Base-by-base conservation (phyloP, 2,329 filamentous ascomycete species). In the Domatiomyces globalis region DNA sequence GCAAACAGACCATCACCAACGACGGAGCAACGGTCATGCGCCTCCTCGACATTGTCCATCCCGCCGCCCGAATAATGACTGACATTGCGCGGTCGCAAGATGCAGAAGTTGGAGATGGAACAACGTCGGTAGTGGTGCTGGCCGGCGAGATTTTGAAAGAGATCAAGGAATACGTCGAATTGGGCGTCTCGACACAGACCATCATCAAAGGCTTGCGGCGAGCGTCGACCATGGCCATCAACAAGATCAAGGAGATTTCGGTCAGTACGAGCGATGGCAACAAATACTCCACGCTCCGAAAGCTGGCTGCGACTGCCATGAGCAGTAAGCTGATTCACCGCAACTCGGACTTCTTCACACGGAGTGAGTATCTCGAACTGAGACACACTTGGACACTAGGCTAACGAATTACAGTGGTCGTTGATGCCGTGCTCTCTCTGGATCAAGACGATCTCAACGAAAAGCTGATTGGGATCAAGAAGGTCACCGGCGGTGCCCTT, bases 21-120 rank as follows among this genome's bases (percentile, higher is more conserved):
- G 92, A 98, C 73, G 92, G 92, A 66, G 92, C 92, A 47, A 98
- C 92, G 48, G 92, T 96, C 56, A 98, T 98, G 92, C 96, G 95
- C 87, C 85, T 98, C 51, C 85, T 98, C 67, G 92, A 98, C 68
- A 96, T 98, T 64, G 87, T 98, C 56, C 92, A 98, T 74, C 92
- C 92, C 61, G 92, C 92, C 61, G 92, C 92, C 63, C 84, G 89
- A 69, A 92, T 98, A 68, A 85, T 98, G 65, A 94, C 92, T 69
- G 92, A 98, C 68, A 98, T 98, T 66, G 90, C 92, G 58, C 84
- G 92, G 71, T 96, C 90, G 66, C 92, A 98, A 83, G 92, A 98
- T 69, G 92, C 92, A 61, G 92, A 98, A 76, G 92, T 98, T 53
- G 92, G 92, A 63, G 92, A 98, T 67, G 92, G 92, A 63, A 98